Conservation (phyloP, 2,329 filamentous ascomycete genomes). For the Rasamsonia emersonii region DNA sequence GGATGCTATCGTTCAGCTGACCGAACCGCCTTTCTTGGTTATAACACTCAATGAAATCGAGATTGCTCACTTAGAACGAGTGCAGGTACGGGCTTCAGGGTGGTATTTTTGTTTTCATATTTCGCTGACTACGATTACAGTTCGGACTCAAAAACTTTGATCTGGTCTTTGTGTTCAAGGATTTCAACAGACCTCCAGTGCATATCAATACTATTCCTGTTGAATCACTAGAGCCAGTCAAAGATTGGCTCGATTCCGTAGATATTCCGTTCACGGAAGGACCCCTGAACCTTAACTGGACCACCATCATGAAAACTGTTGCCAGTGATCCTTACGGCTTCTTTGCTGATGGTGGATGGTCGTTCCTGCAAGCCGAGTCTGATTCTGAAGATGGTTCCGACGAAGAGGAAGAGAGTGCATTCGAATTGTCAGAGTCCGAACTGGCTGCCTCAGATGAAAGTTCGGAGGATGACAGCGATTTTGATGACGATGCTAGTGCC, state of each 20-base stretch:
- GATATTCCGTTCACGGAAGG: slow-evolving; percentile 93
- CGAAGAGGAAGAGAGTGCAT: slow-evolving; percentile 81
- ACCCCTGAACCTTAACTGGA: slow-evolving; percentile 96
- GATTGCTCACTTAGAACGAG: slow-evolving; percentile 89
- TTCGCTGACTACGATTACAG: slow-evolving; percentile 31
- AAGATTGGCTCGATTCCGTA: slow-evolving; percentile 93
- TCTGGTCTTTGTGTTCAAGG: slow-evolving; percentile 96
- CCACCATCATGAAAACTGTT: slow-evolving; percentile 98
- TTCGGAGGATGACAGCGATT: slow-evolving; percentile 85
- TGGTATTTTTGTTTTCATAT: slow-evolving; percentile 3
- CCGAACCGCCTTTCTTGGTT: slow-evolving; percentile 93
- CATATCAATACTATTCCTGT: slow-evolving; percentile 99
- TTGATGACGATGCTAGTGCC: slow-evolving; percentile 82
- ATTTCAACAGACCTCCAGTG: slow-evolving; percentile 80
- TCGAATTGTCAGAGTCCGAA: slow-evolving; percentile 82
- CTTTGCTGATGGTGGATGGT: slow-evolving; percentile 93
- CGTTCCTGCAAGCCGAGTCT: slow-evolving; percentile 77
- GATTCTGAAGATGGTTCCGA: slow-evolving; percentile 72
- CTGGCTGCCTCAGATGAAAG: slow-evolving; percentile 63
- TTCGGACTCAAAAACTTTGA: slow-evolving; percentile 99
- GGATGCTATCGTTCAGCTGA: slow-evolving; percentile 92
- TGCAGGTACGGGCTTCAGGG: slow-evolving; percentile 56
- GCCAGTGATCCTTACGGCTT: slow-evolving; percentile 89
- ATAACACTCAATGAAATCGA: slow-evolving; percentile 94
- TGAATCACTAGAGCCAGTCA: slow-evolving; percentile 86